Conservation (phyloP, 2,329 filamentous ascomycete species). For the Cladophialophora bantiana region DNA sequence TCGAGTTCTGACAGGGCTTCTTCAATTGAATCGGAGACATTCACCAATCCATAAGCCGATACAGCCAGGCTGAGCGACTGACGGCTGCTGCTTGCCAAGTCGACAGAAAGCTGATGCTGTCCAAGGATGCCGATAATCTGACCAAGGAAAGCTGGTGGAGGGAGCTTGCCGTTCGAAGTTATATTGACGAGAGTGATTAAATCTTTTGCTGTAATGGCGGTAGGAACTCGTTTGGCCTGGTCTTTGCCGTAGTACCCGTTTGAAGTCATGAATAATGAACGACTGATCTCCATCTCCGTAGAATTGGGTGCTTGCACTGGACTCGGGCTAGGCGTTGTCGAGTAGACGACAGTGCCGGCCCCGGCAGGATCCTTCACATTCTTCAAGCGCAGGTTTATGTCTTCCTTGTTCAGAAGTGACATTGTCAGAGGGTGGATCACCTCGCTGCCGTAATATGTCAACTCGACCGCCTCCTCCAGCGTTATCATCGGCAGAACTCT, state of each 20-base stretch:
- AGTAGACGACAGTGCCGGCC: slow-evolving; percentile 71
- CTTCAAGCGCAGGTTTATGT: slow-evolving; percentile 71
- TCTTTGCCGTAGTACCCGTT: slow-evolving; percentile 51
- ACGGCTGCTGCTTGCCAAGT: slow-evolving; percentile 93
- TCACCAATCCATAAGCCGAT: slow-evolving; percentile 65
- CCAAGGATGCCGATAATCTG: slow-evolving; percentile 93
- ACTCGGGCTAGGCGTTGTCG: slow-evolving; percentile 54
- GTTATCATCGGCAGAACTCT: slow-evolving; percentile 83
- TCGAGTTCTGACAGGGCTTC: slow-evolving; percentile 73
- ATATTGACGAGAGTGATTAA: slow-evolving; percentile 97
- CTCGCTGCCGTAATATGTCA: slow-evolving; percentile 93
- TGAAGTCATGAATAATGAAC: slow-evolving; percentile 58
- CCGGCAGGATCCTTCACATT: slow-evolving; percentile 72
- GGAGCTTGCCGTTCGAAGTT: slow-evolving; percentile 93
- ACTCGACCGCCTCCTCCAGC: slow-evolving; percentile 89
- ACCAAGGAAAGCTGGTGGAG: slow-evolving; percentile 94
- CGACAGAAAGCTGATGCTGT: slow-evolving; percentile 83
- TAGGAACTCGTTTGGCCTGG: slow-evolving; percentile 70
- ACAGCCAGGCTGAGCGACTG: slow-evolving; percentile 93
- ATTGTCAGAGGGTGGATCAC: slow-evolving; percentile 99
- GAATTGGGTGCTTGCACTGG: neutral
- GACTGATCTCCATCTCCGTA: slow-evolving; percentile 1
- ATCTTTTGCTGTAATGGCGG: slow-evolving; percentile 94
- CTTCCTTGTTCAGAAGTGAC: slow-evolving; percentile 78
- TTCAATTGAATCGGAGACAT: slow-evolving; percentile 68